phyloP scores from a whole-genome alignment of 2,329 filamentous ascomycete species.

The Beauveria bassiana region DNA sequence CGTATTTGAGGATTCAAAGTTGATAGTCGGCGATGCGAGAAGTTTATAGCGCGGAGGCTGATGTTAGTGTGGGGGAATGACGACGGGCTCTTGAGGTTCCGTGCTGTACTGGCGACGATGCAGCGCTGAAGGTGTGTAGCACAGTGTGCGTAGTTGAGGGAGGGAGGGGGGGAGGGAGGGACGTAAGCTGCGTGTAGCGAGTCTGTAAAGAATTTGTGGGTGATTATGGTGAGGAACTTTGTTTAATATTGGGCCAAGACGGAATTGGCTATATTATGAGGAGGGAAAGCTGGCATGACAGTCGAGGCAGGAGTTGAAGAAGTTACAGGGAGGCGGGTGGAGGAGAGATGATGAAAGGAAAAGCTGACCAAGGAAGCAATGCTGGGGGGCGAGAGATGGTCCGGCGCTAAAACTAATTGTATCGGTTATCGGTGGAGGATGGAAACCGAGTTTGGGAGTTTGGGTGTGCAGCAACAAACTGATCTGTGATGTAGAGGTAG shows the following conservation, averaged over 20 bases:
- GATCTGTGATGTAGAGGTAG: neutral
- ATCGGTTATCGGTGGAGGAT: conserved; percentile 9
- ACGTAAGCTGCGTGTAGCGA: too few species aligned
- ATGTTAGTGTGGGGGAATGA: neutral
- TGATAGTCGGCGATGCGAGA: neutral
- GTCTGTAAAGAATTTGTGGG: neutral
- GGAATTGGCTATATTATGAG: neutral
- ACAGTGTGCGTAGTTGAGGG: conserved; percentile 2
- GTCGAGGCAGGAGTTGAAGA: neutral
- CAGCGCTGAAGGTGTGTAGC: neutral
- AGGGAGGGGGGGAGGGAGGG: conserved; percentile 8
- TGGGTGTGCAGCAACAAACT: neutral
- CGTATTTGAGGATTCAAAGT: neutral
- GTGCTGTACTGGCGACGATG: conserved; percentile 2
- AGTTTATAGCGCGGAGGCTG: neutral
- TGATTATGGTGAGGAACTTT: neutral
- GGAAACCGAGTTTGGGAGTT: neutral
- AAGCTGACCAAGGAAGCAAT: conserved; percentile 3
- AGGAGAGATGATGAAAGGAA: conserved; percentile 8
- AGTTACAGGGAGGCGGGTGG: neutral
- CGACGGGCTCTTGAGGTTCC: neutral
- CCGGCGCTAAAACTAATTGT: neutral
- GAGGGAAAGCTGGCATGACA: neutral
- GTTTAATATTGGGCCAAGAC: neutral
- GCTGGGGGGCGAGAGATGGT: neutral